Base-by-base conservation (phyloP, 805 yeast species). In the Pichia occidentalis region DNA sequence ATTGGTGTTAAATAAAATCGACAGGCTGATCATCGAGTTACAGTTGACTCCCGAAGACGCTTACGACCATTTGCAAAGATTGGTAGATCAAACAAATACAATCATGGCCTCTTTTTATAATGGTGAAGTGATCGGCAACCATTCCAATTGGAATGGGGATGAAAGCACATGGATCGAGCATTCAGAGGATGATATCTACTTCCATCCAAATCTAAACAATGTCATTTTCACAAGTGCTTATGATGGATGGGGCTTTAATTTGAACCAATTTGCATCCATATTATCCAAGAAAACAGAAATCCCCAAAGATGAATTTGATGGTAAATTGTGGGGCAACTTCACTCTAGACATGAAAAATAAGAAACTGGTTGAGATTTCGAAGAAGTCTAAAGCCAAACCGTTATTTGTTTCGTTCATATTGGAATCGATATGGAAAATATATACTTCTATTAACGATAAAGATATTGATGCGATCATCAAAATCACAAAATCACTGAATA, bases 231-330 rank as follows among this genome's bases (percentile, higher is more conserved):
- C 95, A 1, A 70, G 76, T 21, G 98, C 98, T 1, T 68, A 83
- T 14, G 98, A 92, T 61, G 97, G 97, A 10, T 92, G 98, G 97
- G 99, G 97, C 1, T 92, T 92, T 59, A 83, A 85, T 29, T 68
- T 92, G 34, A 76, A 85, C 36, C 95, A 92, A 48, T 84, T 92
- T 36, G 84, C 96, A 7, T 79, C 82, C 40, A 77, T 92, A 24
- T 85, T 86, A 56, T 92, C 82, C 61, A 75, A 75, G 34, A 86
- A 86, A 51, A 64, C 90, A 14, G 96, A 95, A 0, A 81, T 90
- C 48, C 83, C 85, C 46, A 77, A 87, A 45, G 75, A 76, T 14
- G 85, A 76, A 37, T 68, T 92, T 31, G 80, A 80, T 42, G 83
- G 84, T 52, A 86, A 87, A n/a, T 65, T 92, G 4, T 92, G 97